Base-by-base conservation (phyloP, 176 grass and related monocot genomes). In the Chrysopogon serrulatus region DNA sequence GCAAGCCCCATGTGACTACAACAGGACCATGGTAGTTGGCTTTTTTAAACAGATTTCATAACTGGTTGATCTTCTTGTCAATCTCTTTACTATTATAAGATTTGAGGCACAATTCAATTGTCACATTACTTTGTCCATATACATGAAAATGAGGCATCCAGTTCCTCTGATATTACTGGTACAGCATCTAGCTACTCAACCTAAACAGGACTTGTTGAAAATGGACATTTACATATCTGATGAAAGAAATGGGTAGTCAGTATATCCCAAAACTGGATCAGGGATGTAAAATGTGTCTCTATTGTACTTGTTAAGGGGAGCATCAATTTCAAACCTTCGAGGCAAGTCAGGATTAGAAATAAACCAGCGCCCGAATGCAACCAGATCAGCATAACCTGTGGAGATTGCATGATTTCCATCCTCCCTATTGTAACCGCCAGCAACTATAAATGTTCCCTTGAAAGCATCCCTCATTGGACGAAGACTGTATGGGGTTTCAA, bases 311-410 rank as follows among this genome's bases (percentile, higher is more conserved):
- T 94, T 97, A 33, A 92, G 88, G 60, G 92, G 65, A 70, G 69
- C 92, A 76, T 89, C 86, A 59, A 97, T 54, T 75, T 94, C 72
- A 48, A 97, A 89, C 31, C 92, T 90, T 30, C 21, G 70, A 63
- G 88, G 95, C 18, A 97, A 80, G 70, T 97, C 95, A 44, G 92
- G 92, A 79, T 97, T 97, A 31, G 95, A 85, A 39, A 94, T 31
- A 85, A 97, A 94, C 11, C 92, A 12, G 34, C 95, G 90, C 4
- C 95, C 90, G 19, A 87, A 94, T 42, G 90, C 95, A 41, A 94
- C 83, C 45, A 94, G 75, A 91, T 97, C 95, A 37, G 90, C 74
- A 80, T 97, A 89, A 7, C 86, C 83, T 69, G 41, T 73, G n/a
- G 74, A 36, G 9, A 97, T 72, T 67, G 86, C 88, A 13, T 86